Conservation (phyloP, 2,329 filamentous ascomycete genomes). For the Albophoma yamanashiensis region DNA sequence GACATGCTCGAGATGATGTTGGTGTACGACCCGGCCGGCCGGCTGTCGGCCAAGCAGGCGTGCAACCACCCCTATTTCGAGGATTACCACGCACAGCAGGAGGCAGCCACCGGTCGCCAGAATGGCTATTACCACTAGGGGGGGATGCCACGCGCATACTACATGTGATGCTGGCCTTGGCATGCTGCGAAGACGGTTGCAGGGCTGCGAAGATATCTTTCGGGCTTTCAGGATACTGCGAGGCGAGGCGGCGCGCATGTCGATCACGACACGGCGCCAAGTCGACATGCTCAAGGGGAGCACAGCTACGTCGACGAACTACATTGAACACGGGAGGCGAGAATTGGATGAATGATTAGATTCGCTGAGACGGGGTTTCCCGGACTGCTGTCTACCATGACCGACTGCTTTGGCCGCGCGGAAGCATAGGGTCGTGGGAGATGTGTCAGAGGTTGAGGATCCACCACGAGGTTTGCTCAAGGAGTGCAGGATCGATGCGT, state of each 20-base stretch:
- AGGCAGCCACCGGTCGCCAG: conserved; percentile 14
- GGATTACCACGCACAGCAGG: conserved; percentile 21
- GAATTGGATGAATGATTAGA: background rate
- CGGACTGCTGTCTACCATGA: background rate
- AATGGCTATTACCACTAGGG: conserved; percentile 27
- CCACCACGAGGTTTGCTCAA: background rate
- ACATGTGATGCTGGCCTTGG: background rate
- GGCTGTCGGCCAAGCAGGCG: conserved; percentile 82
- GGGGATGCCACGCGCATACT: conserved; percentile 5
- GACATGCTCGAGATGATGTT: conserved; percentile 62
- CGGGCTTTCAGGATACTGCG: conserved; percentile 11
- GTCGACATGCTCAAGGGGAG: background rate
- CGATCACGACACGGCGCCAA: background rate
- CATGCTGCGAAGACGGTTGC: background rate
- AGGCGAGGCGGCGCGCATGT: conserved; percentile 1
- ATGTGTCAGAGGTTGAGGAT: background rate
- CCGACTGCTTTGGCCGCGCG: background rate
- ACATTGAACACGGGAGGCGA: background rate
- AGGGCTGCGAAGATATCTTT: background rate
- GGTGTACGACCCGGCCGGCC: conserved; percentile 76
- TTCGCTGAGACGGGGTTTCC: background rate
- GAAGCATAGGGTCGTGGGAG: background rate
- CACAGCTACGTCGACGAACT: background rate
- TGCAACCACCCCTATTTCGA: conserved; percentile 77
- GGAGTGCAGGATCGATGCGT: conserved; percentile 2